These are phyloP conservation scores for Globisporangium perplexum DNA, from an alignment of 352 stramenopile genomes.

Conservation along the genomic window DNA sequence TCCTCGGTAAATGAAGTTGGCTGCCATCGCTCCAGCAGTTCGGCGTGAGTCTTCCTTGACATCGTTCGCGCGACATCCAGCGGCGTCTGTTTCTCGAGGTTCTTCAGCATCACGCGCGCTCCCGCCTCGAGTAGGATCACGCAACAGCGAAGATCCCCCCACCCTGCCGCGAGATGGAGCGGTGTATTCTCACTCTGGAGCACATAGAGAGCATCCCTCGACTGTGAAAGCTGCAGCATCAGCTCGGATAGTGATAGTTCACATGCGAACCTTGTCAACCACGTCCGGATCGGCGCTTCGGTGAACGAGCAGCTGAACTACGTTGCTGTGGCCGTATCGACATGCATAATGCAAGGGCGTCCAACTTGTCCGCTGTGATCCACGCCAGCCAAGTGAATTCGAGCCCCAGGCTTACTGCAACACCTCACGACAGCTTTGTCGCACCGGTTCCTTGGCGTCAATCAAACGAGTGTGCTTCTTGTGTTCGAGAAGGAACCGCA, in stretches of 20 bases:
- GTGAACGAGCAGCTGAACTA: conserved; percentile 45
- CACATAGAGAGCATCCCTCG: not conserved
- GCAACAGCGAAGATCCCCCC: conserved; percentile 47
- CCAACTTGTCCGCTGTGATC: conserved; percentile 42
- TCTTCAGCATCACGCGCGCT: conserved; percentile 19
- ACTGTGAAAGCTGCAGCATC: too few species aligned
- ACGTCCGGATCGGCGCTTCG: conserved; percentile 40
- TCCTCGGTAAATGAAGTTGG: conserved; percentile 27
- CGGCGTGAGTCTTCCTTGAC: conserved; percentile 26
- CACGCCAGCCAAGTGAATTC: not conserved
- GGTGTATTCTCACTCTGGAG: conserved; percentile 60
- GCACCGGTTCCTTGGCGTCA: conserved; percentile 50
- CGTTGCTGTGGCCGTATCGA: conserved; percentile 36
- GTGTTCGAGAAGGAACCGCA: conserved; percentile 46
- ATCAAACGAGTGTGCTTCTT: conserved; percentile 14
- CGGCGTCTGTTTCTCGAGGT: conserved; percentile 28
- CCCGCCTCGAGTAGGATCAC: conserved; percentile 55
- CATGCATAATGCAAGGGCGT: conserved; percentile 56
- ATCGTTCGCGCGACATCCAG: conserved; percentile 33
- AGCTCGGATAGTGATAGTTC: not conserved
- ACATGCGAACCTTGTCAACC: conserved; percentile 29
- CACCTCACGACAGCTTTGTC: conserved; percentile 4
- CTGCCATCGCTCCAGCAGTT: conserved; percentile 47
- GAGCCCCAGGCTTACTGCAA: not conserved
- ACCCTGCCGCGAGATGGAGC: conserved; percentile 63